phyloP scores from a whole-genome alignment of 257 asterid species.

The Lycium ferocissimum region DNA sequence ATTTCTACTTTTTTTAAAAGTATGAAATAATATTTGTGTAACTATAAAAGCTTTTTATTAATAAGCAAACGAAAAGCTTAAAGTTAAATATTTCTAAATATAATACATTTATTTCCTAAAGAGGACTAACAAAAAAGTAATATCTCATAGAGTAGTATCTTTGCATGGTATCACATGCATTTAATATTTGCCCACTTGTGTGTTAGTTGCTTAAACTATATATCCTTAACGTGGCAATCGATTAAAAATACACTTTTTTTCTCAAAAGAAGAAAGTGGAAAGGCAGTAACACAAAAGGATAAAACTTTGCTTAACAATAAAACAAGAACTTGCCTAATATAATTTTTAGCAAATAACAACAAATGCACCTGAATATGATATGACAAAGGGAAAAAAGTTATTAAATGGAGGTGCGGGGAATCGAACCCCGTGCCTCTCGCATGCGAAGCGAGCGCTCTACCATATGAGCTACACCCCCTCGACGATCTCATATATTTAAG shows the following conservation, averaged over 20 bases:
- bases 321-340: not conserved
- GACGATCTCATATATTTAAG: too few relatives aligned
- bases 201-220: not conserved
- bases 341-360: not conserved
- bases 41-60: too few relatives aligned
- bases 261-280: not conserved
- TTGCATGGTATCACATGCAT: too few relatives aligned
- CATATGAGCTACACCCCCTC: constrained; percentile 83
- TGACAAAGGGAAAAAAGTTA: not conserved
- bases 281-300: not conserved
- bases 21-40: too few relatives aligned
- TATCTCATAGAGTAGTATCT: too few relatives aligned
- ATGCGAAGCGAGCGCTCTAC: constrained; percentile 99
- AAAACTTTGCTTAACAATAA: not conserved
- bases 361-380: not conserved
- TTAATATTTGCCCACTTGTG: too few relatives aligned
- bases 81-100: too few relatives aligned
- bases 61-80: too few relatives aligned
- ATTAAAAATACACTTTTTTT: not conserved
- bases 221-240: not conserved
- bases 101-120: too few relatives aligned
- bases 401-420: constrained; percentile 89
- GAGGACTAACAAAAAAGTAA: too few relatives aligned
- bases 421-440: constrained; percentile 99
- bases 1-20: too few relatives aligned